phyloP scores from a whole-genome alignment of 2,329 filamentous ascomycete species.

The Aureobasidium lini region DNA sequence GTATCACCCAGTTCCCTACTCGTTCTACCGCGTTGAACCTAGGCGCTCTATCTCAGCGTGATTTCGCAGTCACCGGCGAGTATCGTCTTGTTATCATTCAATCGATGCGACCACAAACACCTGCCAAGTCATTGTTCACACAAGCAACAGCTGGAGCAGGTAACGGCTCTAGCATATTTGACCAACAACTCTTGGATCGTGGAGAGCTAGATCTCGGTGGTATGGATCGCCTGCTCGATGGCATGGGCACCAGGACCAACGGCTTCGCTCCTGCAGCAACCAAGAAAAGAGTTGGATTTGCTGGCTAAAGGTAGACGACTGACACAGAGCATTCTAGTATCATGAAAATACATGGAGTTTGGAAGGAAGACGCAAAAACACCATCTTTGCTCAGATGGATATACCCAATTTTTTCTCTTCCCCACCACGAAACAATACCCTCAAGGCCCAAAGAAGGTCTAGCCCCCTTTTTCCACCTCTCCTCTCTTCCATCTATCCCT shows the following conservation, averaged over 20 bases:
- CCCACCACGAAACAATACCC: neutral
- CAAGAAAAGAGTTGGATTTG: constrained; percentile 28
- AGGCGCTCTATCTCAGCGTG: constrained; percentile 35
- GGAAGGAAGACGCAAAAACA: neutral
- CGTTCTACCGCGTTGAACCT: constrained; percentile 23
- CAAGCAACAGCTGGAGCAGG: constrained; percentile 11
- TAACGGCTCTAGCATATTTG: constrained; percentile 16
- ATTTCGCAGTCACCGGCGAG: constrained; percentile 37
- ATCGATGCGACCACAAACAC: constrained; percentile 24
- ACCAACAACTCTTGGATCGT: constrained; percentile 36
- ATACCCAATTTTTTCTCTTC: neutral
- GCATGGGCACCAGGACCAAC: constrained; percentile 22
- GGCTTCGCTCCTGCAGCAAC: constrained; percentile 24
- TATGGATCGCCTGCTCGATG: constrained; percentile 39
- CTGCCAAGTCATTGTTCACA: constrained; percentile 24
- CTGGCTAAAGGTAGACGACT: constrained; percentile 13
- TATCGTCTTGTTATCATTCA: constrained; percentile 38
- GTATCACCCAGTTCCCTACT: constrained; percentile 36
- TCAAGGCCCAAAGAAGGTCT: constrained; percentile 9
- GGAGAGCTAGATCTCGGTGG: constrained; percentile 42
- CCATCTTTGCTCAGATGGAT: neutral
- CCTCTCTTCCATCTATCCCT: neutral
- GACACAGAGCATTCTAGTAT: neutral
- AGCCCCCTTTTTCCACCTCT: neutral
- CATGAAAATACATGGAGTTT: neutral